These are phyloP conservation scores for Pyrenophora seminiperda DNA, from an alignment of 2,329 filamentous ascomycete genomes.

Conservation along the genomic window DNA sequence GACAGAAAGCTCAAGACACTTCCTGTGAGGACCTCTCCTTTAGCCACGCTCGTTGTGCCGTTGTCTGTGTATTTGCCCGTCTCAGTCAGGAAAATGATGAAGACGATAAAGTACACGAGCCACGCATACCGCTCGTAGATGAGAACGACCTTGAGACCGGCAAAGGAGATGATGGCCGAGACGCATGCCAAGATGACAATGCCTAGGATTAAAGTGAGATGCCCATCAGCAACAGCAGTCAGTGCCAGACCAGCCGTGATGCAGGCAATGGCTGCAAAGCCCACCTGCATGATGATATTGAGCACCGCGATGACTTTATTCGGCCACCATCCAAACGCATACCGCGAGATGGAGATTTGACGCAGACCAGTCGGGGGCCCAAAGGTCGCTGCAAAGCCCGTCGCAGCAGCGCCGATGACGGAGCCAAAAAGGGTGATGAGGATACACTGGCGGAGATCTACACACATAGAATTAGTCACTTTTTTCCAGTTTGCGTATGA, in stretches of 20 bases:
- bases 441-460: constrained; percentile 51
- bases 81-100: constrained; percentile 56
- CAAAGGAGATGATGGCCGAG: constrained; percentile 46
- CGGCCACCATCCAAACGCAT: constrained; percentile 58
- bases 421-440: constrained; percentile 50
- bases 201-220: constrained; percentile 52
- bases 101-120: constrained; percentile 55
- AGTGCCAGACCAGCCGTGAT: constrained; percentile 52
- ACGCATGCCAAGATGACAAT: constrained; percentile 52
- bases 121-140: constrained; percentile 58
- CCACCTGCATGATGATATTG: constrained; percentile 55
- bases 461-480: constrained; percentile 4
- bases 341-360: constrained; percentile 53
- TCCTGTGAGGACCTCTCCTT: constrained; percentile 44
- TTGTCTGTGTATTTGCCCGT: constrained; percentile 53
- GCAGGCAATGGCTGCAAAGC: constrained; percentile 51
- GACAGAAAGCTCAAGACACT: constrained; percentile 35
- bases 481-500: no score
- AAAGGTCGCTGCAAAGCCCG: constrained; percentile 51
- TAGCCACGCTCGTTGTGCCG: constrained; percentile 37
- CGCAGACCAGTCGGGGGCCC: constrained; percentile 51
- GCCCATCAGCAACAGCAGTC: constrained; percentile 50
- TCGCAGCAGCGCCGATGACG: constrained; percentile 49
- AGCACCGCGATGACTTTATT: constrained; percentile 55
- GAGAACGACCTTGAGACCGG: constrained; percentile 53